Conservation (phyloP, 306 rosid species). For the Arachis stenosperma region DNA sequence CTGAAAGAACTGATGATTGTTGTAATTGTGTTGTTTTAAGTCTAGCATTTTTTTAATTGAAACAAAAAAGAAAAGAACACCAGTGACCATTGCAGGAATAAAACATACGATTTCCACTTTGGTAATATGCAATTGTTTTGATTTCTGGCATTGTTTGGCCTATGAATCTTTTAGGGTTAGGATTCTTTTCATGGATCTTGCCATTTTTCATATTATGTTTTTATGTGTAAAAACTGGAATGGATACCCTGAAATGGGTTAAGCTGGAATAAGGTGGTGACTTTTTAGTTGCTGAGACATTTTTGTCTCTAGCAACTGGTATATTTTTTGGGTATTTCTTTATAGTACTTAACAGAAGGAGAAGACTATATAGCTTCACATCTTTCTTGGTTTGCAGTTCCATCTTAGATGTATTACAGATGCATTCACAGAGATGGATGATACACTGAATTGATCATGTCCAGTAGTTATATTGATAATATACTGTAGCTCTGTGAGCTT, state of each 20-base stretch:
- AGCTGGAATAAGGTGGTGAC: background rate
- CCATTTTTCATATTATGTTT: background rate
- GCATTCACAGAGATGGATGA: too few relatives aligned
- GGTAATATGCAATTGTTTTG: background rate
- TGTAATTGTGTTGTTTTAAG: background rate
- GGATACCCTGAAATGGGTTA: background rate
- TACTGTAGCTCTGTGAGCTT: too few relatives aligned
- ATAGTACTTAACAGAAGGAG: slow-evolving; percentile 8
- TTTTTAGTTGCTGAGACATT: background rate
- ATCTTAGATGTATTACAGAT: background rate
- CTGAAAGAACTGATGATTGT: background rate
- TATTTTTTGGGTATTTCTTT: background rate
- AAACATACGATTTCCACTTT: slow-evolving; percentile 4
- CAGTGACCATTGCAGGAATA: background rate
- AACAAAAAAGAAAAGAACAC: too few relatives aligned
- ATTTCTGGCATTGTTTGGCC: background rate
- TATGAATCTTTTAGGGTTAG: background rate
- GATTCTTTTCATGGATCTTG: background rate
- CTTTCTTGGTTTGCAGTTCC: background rate
- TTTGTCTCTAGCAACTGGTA: slow-evolving; percentile 13
- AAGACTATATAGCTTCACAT: background rate
- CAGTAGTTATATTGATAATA: slow-evolving; percentile 28
- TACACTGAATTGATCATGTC: slow-evolving; percentile 7
- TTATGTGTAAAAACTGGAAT: background rate
- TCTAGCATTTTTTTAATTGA: background rate